Evolutionary conservation across 257 asterid genomes (phyloP), one percentile per base, ranked within the genome.

Genomic region (Rhazya stricta): DNA sequence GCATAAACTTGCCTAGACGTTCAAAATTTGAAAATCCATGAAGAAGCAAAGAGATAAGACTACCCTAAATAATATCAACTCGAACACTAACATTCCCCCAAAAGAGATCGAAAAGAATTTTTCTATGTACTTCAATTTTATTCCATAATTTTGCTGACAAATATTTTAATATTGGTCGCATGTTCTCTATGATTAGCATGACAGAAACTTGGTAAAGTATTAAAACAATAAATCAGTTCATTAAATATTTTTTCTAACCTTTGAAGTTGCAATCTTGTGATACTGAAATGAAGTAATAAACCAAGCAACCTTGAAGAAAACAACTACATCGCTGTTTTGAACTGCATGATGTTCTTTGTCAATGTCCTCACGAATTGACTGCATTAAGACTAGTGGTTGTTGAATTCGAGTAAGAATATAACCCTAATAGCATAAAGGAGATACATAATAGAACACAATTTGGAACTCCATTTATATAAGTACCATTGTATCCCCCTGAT

Each of bases 401-500:
- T 53, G 73, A 84, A 79, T 5, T 30, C 43, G 67, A 21, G 69
- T 80, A 69, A 82, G 81, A 80, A 72, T 66, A 77, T 74, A 69
- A 63, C 79, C 75, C 75, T 53, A 71, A 34, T 23, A 69, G 51
- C 61, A 76, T 41, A 71, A 66, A 79, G 63, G 65, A 67, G 43
- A 57, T 72, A 71, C 54, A 15, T 62, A 70, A 74, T 75, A 25
- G 15, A 29, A 34, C 27, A 42, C 9, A 56, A 72, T 80, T 69
- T 69, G 71, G 70, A 13, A 61, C 45, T 39, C n/a, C 29, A 69
- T 41, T 76, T 69, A 48, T 51, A 63, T 76, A 74, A 63, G 15
- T 85, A 94, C 99, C 98, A 58, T 92, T 91, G 85, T 92, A 94
- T 80, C 98, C 97, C 75, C 96, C 97, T 67, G 75, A 79, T 78